These are phyloP conservation scores for Nepenthes gracilis DNA, from an alignment of 148 eudicot species.

Conservation along the genomic window DNA sequence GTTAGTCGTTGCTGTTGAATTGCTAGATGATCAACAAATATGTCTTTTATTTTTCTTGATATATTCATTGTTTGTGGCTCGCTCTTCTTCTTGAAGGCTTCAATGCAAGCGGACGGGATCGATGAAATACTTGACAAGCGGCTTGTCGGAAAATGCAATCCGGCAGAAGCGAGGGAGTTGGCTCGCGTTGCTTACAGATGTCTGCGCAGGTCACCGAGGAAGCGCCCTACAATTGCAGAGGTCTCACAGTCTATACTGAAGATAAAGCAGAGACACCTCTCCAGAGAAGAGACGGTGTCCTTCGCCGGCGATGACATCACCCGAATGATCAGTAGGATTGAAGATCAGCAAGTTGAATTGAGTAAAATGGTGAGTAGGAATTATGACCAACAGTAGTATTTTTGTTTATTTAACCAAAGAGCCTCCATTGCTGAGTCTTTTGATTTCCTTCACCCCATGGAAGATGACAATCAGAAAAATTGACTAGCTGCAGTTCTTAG, in stretches of 20 bases:
- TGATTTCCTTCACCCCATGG: too few species aligned
- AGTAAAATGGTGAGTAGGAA: conserved; percentile 50
- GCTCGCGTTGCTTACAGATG: conserved; percentile 73
- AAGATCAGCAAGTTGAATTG: conserved; percentile 61
- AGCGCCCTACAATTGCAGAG: conserved; percentile 74
- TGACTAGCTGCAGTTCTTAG: too few species aligned
- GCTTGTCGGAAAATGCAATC: conserved; percentile 48
- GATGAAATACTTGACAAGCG: conserved; percentile 82
- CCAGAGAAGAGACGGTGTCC: conserved; percentile 52
- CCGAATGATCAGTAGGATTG: conserved; percentile 46
- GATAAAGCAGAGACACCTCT: conserved; percentile 50
- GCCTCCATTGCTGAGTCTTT: too few species aligned
- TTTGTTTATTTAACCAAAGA: too few species aligned
- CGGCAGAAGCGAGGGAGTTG: conserved; percentile 54
- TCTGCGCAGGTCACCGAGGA: conserved; percentile 65
- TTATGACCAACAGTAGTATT: conserved; percentile 9
- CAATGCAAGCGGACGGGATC: conserved; percentile 87
- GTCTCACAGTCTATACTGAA: conserved; percentile 59
- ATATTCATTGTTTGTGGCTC: background rate
- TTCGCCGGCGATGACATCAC: conserved; percentile 49
- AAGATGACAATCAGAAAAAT: too few species aligned
- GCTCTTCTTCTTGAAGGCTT: conserved; percentile 32
- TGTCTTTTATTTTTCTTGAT: background rate
- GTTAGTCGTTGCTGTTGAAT: too few species aligned
- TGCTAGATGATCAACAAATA: too few species aligned